These are phyloP conservation scores for Furcasterigmium furcatum DNA, from an alignment of 2,329 filamentous ascomycete species.

Conservation along the genomic window DNA sequence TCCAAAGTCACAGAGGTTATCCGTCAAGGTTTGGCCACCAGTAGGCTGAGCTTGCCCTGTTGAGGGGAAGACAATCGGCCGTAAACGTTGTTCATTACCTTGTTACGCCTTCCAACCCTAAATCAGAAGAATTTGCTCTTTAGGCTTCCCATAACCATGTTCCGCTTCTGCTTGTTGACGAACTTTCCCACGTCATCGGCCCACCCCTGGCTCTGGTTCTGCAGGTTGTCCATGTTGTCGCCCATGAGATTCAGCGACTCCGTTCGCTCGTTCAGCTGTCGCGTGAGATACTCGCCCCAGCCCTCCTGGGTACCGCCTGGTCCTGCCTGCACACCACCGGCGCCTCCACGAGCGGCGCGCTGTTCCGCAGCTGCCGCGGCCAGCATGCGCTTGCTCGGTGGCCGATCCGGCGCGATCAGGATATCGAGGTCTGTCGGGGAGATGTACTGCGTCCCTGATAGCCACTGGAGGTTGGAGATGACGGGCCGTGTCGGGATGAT, in stretches of 20 bases:
- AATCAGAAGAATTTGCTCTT: conserved; percentile 52
- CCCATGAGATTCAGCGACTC: conserved; percentile 81
- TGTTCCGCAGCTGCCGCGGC: conserved; percentile 76
- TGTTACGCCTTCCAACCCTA: too few relatives aligned
- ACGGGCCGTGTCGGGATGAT: conserved; percentile 77
- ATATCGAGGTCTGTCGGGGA: conserved; percentile 85
- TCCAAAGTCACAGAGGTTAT: too few relatives aligned
- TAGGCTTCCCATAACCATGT: conserved; percentile 69
- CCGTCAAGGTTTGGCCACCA: too few relatives aligned
- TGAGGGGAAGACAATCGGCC: too few relatives aligned
- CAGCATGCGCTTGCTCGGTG: conserved; percentile 84
- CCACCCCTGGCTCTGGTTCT: conserved; percentile 79
- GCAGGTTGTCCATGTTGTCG: conserved; percentile 79
- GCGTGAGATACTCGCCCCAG: conserved; percentile 76
- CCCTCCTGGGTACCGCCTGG: conserved; percentile 47
- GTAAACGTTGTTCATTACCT: too few relatives aligned
- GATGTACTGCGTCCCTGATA: conserved; percentile 89
- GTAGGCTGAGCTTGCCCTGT: too few relatives aligned
- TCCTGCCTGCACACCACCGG: conserved; percentile 22
- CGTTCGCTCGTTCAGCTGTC: conserved; percentile 86
- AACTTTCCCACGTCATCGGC: conserved; percentile 86
- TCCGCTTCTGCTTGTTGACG: conserved; percentile 82
- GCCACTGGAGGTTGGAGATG: conserved; percentile 95
- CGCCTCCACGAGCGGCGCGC: conserved; percentile 45
- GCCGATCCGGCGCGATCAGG: conserved; percentile 83